Conservation (phyloP, 371 early-diverging fungal genomes). For the Coemansia sp. region DNA sequence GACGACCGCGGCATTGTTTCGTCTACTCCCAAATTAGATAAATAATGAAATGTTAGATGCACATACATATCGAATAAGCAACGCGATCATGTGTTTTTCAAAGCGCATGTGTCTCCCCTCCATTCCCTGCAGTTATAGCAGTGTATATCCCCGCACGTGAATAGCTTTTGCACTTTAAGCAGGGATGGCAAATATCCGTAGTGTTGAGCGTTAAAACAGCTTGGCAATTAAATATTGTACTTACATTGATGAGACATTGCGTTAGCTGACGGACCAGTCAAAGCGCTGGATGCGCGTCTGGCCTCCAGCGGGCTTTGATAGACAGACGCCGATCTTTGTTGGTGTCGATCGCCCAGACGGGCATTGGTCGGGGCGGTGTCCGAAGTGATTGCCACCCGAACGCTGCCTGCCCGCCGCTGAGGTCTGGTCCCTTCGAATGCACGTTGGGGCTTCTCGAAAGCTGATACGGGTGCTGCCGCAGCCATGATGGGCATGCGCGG, state of each 20-base stretch:
- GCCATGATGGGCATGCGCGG: constrained; percentile 1
- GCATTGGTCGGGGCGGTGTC: neutral
- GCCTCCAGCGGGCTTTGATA: constrained; percentile 8
- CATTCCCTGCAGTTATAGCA: neutral
- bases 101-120: neutral
- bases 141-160: neutral
- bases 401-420: constrained; percentile 11
- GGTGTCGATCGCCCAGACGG: neutral
- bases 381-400: neutral
- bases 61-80: neutral
- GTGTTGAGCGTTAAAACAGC: neutral
- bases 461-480: neutral
- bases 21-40: neutral
- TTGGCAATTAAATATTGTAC: neutral
- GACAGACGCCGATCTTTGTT: constrained; percentile 11
- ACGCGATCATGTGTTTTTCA: neutral
- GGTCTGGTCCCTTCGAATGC: neutral
- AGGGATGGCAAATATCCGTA: neutral
- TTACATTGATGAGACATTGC: neutral
- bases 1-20: neutral
- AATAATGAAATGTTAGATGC: neutral
- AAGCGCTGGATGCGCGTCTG: constrained; percentile 16
- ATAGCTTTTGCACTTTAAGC: neutral
- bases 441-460: neutral
- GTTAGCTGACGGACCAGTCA: constrained; percentile 20